Evolutionary conservation across 2,329 filamentous ascomycete genomes (phyloP).

Genomic region (Meredithiella fracta): DNA sequence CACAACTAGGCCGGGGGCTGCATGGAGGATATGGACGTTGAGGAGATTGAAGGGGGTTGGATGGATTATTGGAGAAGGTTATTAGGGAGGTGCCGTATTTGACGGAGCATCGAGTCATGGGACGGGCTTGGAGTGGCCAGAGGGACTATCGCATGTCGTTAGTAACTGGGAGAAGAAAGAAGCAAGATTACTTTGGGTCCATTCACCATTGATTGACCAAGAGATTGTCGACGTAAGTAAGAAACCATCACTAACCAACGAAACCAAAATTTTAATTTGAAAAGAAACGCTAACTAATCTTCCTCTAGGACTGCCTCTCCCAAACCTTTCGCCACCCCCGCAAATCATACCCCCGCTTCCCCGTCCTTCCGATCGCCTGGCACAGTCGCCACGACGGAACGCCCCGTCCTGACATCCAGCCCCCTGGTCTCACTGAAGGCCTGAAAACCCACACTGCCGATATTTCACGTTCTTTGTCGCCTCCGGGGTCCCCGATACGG

Average conservation of each 20-base stretch:
- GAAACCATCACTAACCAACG: too few species aligned
- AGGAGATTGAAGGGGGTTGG: too few species aligned
- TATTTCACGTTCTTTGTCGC: not conserved
- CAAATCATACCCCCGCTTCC: not conserved
- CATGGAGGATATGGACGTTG: too few species aligned
- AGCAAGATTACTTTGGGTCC: not conserved
- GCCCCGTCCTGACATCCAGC: not conserved
- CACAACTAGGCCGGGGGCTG: not conserved
- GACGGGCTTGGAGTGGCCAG: not conserved
- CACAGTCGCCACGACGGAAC: not conserved
- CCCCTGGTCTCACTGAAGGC: not conserved
- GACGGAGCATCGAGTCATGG: not conserved
- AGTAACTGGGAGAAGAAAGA: not conserved
- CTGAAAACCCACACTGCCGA: not conserved
- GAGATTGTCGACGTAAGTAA: not conserved
- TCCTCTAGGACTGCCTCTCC: not conserved
- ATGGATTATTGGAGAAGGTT: not conserved
- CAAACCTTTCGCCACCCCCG: not conserved
- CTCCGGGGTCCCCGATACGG: not conserved
- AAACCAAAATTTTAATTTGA: too few species aligned
- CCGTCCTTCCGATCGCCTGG: not conserved
- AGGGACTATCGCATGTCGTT: not conserved
- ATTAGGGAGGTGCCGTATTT: not conserved
- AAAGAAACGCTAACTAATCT: too few species aligned
- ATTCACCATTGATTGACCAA: not conserved